Evolutionary conservation across 108 stramenopile genomes (phyloP).

Genomic region (Bacterosira constricta): DNA sequence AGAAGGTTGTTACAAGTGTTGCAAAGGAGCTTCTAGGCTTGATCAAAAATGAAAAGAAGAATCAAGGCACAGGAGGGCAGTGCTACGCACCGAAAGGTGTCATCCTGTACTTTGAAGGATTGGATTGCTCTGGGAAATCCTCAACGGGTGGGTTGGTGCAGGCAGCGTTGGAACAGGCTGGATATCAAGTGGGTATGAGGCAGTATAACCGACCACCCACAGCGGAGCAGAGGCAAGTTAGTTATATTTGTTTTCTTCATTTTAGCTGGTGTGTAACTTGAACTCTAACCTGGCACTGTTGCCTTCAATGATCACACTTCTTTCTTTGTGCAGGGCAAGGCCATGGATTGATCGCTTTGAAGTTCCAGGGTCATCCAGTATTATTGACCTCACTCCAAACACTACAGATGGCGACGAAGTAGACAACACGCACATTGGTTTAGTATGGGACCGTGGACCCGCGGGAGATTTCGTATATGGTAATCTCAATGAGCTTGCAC

Average conservation of each 20-base stretch:
- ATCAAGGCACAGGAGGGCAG: slow-evolving; percentile 26
- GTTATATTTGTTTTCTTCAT: no score
- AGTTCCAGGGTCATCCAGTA: slow-evolving; percentile 46
- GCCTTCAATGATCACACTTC: background rate
- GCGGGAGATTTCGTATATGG: slow-evolving; percentile 57
- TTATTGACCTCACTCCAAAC: slow-evolving; percentile 25
- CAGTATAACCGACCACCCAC: slow-evolving; percentile 85
- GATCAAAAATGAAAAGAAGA: slow-evolving; percentile 41
- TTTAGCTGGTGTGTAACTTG: no score
- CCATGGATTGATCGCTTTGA: slow-evolving; percentile 86
- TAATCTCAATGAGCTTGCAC: slow-evolving; percentile 41
- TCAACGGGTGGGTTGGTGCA: slow-evolving; percentile 69
- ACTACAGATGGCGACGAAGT: slow-evolving; percentile 13
- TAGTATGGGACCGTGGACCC: slow-evolving; percentile 78
- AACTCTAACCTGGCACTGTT: background rate
- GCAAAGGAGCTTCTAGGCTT: slow-evolving; percentile 33
- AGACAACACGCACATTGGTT: slow-evolving; percentile 41
- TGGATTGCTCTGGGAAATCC: slow-evolving; percentile 78
- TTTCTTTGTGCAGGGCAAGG: slow-evolving; percentile 10
- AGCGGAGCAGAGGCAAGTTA: slow-evolving; percentile 53
- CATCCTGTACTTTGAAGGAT: slow-evolving; percentile 80
- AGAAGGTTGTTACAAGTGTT: slow-evolving; percentile 35
- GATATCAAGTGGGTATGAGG: slow-evolving; percentile 58
- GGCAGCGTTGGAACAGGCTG: slow-evolving; percentile 55
- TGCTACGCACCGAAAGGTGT: slow-evolving; percentile 64